Conservation (phyloP, 148 eudicot genomes). For the Rhododendron vialii region DNA sequence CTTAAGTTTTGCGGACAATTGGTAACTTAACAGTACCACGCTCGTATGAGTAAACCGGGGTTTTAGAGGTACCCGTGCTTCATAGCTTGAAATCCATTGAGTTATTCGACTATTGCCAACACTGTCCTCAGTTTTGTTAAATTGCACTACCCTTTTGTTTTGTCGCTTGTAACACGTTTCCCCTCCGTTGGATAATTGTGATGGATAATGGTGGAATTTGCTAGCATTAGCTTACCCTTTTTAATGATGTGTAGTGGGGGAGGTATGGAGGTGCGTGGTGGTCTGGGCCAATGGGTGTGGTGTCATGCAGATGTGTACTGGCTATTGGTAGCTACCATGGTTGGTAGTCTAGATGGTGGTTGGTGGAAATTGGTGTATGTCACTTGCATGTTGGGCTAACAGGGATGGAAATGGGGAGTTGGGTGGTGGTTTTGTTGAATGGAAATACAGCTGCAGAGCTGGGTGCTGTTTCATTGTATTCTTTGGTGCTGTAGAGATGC, state of each 20-base stretch:
- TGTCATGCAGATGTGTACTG: not conserved
- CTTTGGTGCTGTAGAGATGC: not conserved
- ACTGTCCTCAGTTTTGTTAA: not conserved
- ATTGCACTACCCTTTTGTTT: not conserved
- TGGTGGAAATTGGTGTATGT: not conserved
- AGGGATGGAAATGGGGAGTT: not conserved
- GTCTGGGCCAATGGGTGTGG: not conserved
- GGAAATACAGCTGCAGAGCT: not conserved
- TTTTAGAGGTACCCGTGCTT: not conserved
- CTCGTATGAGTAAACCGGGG: too few relatives aligned
- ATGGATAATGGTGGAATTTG: not conserved
- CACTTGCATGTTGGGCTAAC: not conserved
- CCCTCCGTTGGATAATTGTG: too few relatives aligned
- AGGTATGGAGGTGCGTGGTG: not conserved
- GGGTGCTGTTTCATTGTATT: not conserved
- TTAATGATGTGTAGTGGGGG: not conserved
- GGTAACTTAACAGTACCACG: not conserved
- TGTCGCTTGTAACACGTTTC: not conserved
- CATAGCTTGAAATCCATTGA: not conserved
- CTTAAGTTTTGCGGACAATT: not conserved
- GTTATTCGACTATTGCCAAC: not conserved
- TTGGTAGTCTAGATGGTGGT: not conserved
- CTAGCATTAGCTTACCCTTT: not conserved
- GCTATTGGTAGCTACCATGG: not conserved
- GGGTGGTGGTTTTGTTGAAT: not conserved